Base-by-base conservation (phyloP, 192 early-diverging fungal species). In the Haplosporangium gracile region DNA sequence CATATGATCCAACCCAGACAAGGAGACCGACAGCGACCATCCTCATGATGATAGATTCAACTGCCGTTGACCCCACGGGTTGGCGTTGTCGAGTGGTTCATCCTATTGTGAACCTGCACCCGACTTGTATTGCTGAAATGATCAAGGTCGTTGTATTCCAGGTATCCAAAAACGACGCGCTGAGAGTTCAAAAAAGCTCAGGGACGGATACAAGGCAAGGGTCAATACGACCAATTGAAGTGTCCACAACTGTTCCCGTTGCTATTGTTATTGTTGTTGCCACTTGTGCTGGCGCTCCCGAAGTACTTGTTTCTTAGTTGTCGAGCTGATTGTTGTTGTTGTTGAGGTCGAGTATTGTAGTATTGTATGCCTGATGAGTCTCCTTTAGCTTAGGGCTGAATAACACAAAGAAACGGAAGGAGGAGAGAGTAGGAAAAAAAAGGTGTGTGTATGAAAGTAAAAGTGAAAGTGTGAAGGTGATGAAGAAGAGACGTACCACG, bases 401-500 rank as follows among this genome's bases (percentile, higher is more conserved):
- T 57, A 57, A 10, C 9, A 65, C 8, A 13, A 13, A 10, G 60
- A 1, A 32, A 26, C 16, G 20, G 18, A 29, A 65, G 60, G 60
- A 60, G n/a, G 60, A 65, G 13, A 32, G 60, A 29, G 26, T 26
- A 34, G 26, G 7, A 60, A 60, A 60, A 60, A 60, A 60, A 60
- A 26, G 6, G 26, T n/a, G 15, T 26, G 16, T 1, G 55, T 5
- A 15, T 13, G 20, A 4, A 20, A 53, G 51, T 53, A 22, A 26
- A 22, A n/a, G 26, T 26, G 26, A 29, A 4, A 65, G 53, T 4
- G 34, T 26, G 47, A 26, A 69, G 45, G 69, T 68, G 72, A 43
- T 70, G 57, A 38, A 34, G 36, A 65, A 36, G 36, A 36, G 2
- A 86, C 84, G 47, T 88, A 88, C 91, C 82, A 91, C 87, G 63